Base-by-base conservation (phyloP, 2,329 filamentous ascomycete genomes). In the Epichloe sylvatica region DNA sequence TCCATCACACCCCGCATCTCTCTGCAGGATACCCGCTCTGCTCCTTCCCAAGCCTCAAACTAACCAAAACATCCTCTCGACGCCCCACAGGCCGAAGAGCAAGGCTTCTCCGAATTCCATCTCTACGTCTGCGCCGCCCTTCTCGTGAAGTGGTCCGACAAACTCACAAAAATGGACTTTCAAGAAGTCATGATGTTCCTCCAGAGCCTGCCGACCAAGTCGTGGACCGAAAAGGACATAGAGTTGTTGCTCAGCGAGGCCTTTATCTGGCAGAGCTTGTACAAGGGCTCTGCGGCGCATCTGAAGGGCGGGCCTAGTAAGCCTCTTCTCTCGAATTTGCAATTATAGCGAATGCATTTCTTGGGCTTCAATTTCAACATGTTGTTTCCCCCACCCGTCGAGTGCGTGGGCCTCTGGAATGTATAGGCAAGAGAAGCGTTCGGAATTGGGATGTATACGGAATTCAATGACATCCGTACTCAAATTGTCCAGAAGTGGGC, bases 111-210 rank as follows among this genome's bases (percentile, higher is more conserved):
- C 3, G 88, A 94, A 61, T 98, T 98, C 65, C 92, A 98, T 64
- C 79, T 98, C 52, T 98, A 98, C 64, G 92, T 98, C 38, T 98
- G 94, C 66, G 92, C 92, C 23, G 92, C 92, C 5, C 97, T 98
- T 64, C 74, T 98, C 25, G 92, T 97, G 48, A 98, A 98, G 67
- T 98, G 94, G 94, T 94, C 91, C 6, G 84, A 92, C 57, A 88
- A 94, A 64, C 76, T 98, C 43, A 77, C 91, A 53, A 92, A 89
- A 66, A 97, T 97, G 91, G 92, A 98, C 65, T 97, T 97, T 57
- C 77, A 97, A 70, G 91, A 96, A 66, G 84, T 95, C 52, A 96
- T 98, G 90, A 98, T 98, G 91, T 98, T 98, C 63, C 71, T 98
- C 49, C 92, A 98, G 69, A 86, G 88, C 42, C 71, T 98, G 51